These are phyloP conservation scores for Kodamaea leandrae DNA, from an alignment of 805 yeast species.

Conservation along the genomic window DNA sequence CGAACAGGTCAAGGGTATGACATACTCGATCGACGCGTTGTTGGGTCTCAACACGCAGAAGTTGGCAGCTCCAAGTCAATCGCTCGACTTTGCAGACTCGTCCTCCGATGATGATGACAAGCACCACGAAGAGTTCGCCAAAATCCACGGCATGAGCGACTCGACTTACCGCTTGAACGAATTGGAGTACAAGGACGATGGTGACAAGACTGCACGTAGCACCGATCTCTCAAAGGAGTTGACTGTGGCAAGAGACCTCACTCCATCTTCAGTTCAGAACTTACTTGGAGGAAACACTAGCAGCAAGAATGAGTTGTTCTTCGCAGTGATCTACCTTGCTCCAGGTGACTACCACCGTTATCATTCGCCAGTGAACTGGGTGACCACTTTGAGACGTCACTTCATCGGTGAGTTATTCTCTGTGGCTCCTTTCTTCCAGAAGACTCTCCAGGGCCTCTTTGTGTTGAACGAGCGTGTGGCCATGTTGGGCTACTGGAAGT, in stretches of 20 bases:
- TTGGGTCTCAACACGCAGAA: slow-evolving; percentile 58
- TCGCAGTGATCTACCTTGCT: slow-evolving; percentile 90
- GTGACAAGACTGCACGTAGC: slow-evolving; percentile 55
- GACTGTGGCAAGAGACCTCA: slow-evolving; percentile 41
- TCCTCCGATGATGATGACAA: slow-evolving; percentile 37
- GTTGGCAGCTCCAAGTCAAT: slow-evolving; percentile 56
- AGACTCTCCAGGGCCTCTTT: slow-evolving; percentile 79
- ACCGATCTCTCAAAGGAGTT: slow-evolving; percentile 35
- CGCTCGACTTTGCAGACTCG: slow-evolving; percentile 44
- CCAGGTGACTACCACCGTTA: slow-evolving; percentile 98
- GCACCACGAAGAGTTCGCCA: slow-evolving; percentile 73
- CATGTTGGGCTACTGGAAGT: slow-evolving; percentile 89
- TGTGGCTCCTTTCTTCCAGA: slow-evolving; percentile 95
- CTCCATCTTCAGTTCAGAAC: slow-evolving; percentile 31
- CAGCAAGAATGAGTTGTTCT: slow-evolving; percentile 61
- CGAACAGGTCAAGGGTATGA: slow-evolving; percentile 96
- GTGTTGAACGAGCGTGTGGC: slow-evolving; percentile 95
- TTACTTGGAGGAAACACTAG: slow-evolving; percentile 21
- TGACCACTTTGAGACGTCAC: slow-evolving; percentile 86
- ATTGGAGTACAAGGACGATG: slow-evolving; percentile 56
- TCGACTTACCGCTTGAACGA: slow-evolving; percentile 45
- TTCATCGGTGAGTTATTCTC: slow-evolving; percentile 94
- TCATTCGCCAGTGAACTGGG: slow-evolving; percentile 97
- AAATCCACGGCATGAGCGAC: slow-evolving; percentile 60
- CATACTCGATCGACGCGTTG: slow-evolving; percentile 84